Evolutionary conservation across 1,284 basidiomycete species (phyloP).

Genomic region (Stygiomarasmius scandens): DNA sequence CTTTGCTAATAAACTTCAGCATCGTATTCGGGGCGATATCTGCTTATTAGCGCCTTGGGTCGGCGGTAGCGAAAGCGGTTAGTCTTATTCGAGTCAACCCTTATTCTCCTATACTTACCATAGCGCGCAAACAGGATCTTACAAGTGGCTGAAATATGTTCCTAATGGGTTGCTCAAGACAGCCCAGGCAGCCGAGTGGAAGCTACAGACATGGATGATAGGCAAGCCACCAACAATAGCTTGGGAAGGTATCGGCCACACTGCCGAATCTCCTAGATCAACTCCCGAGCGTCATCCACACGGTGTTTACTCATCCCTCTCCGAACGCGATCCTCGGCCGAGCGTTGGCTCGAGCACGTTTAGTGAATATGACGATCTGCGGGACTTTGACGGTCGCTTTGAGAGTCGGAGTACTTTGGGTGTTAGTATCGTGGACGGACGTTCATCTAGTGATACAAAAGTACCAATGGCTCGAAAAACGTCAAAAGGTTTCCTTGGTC

Average conservation of each 20-base stretch:
- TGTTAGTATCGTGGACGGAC: constrained; percentile 34
- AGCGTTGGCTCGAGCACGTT: constrained; percentile 66
- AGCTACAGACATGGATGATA: constrained; percentile 93
- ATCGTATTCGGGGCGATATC: constrained; percentile 82
- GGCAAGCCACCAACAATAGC: constrained; percentile 88
- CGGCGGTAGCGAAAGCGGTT: constrained; percentile 83
- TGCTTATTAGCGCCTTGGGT: constrained; percentile 98
- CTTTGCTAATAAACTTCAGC: constrained; percentile 73
- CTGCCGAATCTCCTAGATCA: constrained; percentile 40
- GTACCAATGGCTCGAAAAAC: constrained; percentile 48
- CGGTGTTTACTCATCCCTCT: constrained; percentile 36
- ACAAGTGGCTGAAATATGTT: constrained; percentile 96
- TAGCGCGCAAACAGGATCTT: constrained; percentile 58
- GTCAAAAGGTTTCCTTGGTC: constrained; percentile 65
- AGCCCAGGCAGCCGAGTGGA: constrained; percentile 97
- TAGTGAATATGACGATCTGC: constrained; percentile 83
- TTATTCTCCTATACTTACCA: constrained; percentile 5
- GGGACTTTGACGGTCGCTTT: constrained; percentile 82
- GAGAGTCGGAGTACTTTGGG: constrained; percentile 76
- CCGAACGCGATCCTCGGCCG: constrained; percentile 51
- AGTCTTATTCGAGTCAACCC: constrained; percentile 29
- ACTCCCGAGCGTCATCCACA: constrained; percentile 27
- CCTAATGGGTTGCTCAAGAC: constrained; percentile 93
- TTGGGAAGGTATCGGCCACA: constrained; percentile 81
- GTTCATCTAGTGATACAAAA: constrained; percentile 37